Evolutionary conservation across 1,284 basidiomycete species (phyloP), one percentile per base, ranked within the genome.

Genomic region (Tremellales sp.): DNA sequence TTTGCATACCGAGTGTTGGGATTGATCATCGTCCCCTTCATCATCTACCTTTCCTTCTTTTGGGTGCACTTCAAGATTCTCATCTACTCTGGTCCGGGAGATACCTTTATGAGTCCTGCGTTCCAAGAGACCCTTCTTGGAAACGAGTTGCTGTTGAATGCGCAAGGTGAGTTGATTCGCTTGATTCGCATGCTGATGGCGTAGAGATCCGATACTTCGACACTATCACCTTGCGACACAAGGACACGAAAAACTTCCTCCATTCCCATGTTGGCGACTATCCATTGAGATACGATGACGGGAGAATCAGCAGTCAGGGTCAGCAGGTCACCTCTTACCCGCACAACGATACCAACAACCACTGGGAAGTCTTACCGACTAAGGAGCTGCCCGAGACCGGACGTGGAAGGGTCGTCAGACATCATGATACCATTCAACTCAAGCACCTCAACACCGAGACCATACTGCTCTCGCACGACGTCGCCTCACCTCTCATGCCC

Each of bases 291-390:
- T 99, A 99, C 68, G 89, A 94, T 1, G 95, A 99, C 60, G 92
- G 93, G 2, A 87, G 95, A 50, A 85, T 99, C 69, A 92, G 87
- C 61, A 90, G 86, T 60, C 88, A 95, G 79, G 93, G 90, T 54
- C 95, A 97, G 75, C 95, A 98, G 71, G 95, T 99, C 26, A 98
- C 95, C n/a, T 94, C 87, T 35, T 97, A 97, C 73, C 87, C 83
- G 0, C 66, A 69, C 58, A 66, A 68, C 46, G 66, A 69, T 70
- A 81, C 82, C 52, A 97, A 98, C 78, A 99, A 97, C 75, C 63
- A 86, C 63, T 99, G 95, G 95, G 85, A 92, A 71, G 80, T 99
- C 56, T 78, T 97, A 47, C 93, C 95, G 1, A 95, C 92, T 25
- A 90, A 87, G 65, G 85, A 90, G 12, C 79, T 97, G 42, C 93